Conservation (phyloP, 2,329 filamentous ascomycete species). For the Tolypocladium tundrense region DNA sequence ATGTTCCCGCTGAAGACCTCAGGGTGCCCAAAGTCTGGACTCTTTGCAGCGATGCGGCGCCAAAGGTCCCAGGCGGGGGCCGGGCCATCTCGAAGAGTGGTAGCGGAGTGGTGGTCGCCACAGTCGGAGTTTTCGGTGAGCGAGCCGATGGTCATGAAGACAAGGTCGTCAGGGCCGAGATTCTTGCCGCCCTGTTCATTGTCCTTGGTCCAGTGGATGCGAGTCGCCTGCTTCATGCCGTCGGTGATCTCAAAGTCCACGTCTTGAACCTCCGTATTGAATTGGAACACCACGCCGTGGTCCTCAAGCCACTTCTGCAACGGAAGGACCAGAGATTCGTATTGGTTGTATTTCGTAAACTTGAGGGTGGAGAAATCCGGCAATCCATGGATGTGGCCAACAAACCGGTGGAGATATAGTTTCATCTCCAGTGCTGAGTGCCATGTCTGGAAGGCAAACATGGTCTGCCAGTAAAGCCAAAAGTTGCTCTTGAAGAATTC, state of each 20-base stretch:
- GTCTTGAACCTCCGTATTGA: not conserved
- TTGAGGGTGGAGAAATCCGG: not conserved
- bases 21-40: not conserved
- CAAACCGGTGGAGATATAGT: not conserved
- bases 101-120: not conserved
- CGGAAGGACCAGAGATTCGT: not conserved
- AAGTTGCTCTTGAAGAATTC: constrained; percentile 12
- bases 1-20: not conserved
- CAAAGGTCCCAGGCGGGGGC: not conserved
- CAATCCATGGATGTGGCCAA: not conserved
- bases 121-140: not conserved
- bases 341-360: not conserved
- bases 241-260: not conserved
- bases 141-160: not conserved
- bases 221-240: not conserved
- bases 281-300: not conserved
- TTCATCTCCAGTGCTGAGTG: constrained; percentile 27
- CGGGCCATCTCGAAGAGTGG: not conserved
- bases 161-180: not conserved
- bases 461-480: not conserved
- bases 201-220: not conserved
- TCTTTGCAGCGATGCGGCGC: not conserved
- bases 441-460: constrained; percentile 13
- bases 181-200: not conserved
- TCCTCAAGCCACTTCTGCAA: not conserved